These are phyloP conservation scores for Uncinocarpus reesii DNA, from an alignment of 2,329 filamentous ascomycete genomes.

Conservation along the genomic window DNA sequence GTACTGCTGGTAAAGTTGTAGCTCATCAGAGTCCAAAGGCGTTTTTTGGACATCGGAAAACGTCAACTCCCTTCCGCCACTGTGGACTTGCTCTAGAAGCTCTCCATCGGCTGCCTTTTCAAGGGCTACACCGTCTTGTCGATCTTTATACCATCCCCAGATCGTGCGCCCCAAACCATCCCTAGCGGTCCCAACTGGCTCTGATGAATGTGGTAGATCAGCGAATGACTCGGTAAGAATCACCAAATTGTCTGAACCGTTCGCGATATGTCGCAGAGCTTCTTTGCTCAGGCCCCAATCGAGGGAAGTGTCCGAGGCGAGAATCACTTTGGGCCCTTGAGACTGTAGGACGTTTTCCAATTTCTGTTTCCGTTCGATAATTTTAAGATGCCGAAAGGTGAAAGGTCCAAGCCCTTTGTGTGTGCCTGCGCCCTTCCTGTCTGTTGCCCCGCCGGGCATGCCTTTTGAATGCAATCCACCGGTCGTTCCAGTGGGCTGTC, in stretches of 20 bases:
- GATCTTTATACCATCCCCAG: constrained; percentile 69
- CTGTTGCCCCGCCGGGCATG: constrained; percentile 26
- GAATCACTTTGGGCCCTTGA: constrained; percentile 57
- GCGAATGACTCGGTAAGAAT: constrained; percentile 61
- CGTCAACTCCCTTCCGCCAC: constrained; percentile 52
- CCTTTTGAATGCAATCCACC: constrained; percentile 34
- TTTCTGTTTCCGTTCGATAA: constrained; percentile 73
- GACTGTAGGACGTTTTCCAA: constrained; percentile 57
- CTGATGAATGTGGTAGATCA: constrained; percentile 20
- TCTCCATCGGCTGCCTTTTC: constrained; percentile 48
- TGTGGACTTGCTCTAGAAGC: constrained; percentile 56
- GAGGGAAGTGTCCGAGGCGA: constrained; percentile 80
- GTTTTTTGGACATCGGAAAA: constrained; percentile 53
- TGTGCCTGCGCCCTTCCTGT: constrained; percentile 30
- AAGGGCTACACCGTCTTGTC: constrained; percentile 51
- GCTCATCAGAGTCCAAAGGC: constrained; percentile 63
- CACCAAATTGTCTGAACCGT: constrained; percentile 69
- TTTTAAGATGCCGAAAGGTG: constrained; percentile 73
- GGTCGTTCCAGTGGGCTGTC: constrained; percentile 31
- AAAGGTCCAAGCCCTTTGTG: constrained; percentile 58
- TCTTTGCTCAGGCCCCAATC: constrained; percentile 94
- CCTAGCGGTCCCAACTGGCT: constrained; percentile 23
- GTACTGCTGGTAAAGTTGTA: constrained; percentile 80
- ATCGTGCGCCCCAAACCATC: constrained; percentile 61
- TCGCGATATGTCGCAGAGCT: constrained; percentile 61